Conservation (phyloP, 768 basidiomycete genomes). For the Nevesoporus exiguus region DNA sequence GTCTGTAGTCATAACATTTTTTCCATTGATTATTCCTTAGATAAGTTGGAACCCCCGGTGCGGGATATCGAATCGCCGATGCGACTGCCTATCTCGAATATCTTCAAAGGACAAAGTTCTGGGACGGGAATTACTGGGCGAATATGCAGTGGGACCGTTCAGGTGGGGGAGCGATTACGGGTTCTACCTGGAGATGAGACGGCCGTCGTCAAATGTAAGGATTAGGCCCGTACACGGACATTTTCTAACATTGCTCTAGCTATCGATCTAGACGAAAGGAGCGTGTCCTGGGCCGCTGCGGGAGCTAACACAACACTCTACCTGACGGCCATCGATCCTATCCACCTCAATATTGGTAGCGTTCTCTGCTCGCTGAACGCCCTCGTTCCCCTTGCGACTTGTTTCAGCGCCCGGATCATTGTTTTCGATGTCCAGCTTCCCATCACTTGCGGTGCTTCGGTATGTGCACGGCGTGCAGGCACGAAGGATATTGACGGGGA, state of each 20-base stretch:
- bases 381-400: constrained; percentile 69
- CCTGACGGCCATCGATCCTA: constrained; percentile 78
- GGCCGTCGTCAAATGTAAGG: constrained; percentile 67
- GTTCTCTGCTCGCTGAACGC: constrained; percentile 78
- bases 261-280: constrained; percentile 79
- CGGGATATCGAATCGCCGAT: constrained; percentile 75
- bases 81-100: constrained; percentile 89
- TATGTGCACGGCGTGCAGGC: constrained; percentile 33
- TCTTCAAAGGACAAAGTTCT: constrained; percentile 85
- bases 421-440: constrained; percentile 92
- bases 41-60: constrained; percentile 74
- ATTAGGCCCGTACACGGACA: neutral
- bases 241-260: constrained; percentile 41
- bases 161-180: constrained; percentile 85
- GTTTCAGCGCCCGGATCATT: constrained; percentile 85
- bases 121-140: constrained; percentile 79
- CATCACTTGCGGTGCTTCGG: constrained; percentile 82
- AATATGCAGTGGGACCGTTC: constrained; percentile 82
- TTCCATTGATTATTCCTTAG: constrained; percentile 37
- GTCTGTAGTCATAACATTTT: neutral
- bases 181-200: constrained; percentile 92
- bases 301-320: constrained; percentile 88
- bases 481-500: neutral
- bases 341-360: constrained; percentile 82
- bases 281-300: constrained; percentile 82